Conservation (phyloP, 1,284 basidiomycete genomes). For the Porogramme epimiltina region DNA sequence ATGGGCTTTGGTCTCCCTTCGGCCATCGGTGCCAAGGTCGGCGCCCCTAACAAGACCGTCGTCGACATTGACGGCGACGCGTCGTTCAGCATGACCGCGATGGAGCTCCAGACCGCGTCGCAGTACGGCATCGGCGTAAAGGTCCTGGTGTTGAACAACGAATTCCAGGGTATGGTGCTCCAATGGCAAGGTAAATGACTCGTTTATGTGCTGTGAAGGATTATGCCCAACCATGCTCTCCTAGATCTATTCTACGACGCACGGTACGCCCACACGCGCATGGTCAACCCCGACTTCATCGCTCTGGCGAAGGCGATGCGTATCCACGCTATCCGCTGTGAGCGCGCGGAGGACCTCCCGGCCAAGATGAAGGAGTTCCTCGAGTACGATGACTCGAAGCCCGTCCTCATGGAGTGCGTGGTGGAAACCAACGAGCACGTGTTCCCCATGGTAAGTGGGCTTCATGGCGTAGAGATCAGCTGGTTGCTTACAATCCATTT, state of each 20-base stretch:
- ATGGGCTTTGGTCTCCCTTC: constrained; percentile 98
- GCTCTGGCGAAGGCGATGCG: constrained; percentile 89
- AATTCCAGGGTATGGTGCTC: constrained; percentile 97
- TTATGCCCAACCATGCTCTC: background rate
- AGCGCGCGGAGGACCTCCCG: constrained; percentile 75
- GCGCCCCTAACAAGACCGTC: constrained; percentile 90
- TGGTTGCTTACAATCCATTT: constrained; percentile 26
- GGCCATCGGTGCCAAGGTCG: constrained; percentile 96
- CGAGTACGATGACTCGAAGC: constrained; percentile 87
- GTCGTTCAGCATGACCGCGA: constrained; percentile 98
- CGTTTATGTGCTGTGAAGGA: background rate
- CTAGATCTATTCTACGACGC: constrained; percentile 93
- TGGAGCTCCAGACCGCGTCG: constrained; percentile 95
- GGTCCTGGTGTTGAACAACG: constrained; percentile 88
- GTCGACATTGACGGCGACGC: constrained; percentile 98
- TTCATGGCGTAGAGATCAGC: constrained; percentile 3
- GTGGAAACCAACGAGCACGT: constrained; percentile 92
- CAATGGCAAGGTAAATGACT: constrained; percentile 88
- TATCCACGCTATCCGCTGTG: constrained; percentile 86
- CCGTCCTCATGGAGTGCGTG: constrained; percentile 89
- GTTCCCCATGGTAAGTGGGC: constrained; percentile 82
- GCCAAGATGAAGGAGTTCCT: constrained; percentile 98
- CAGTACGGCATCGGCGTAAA: constrained; percentile 96
- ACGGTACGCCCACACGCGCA: constrained; percentile 92
- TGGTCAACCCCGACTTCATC: constrained; percentile 95